Base-by-base conservation (phyloP, 2,329 filamentous ascomycete species). In the Apiospora malaysiana region DNA sequence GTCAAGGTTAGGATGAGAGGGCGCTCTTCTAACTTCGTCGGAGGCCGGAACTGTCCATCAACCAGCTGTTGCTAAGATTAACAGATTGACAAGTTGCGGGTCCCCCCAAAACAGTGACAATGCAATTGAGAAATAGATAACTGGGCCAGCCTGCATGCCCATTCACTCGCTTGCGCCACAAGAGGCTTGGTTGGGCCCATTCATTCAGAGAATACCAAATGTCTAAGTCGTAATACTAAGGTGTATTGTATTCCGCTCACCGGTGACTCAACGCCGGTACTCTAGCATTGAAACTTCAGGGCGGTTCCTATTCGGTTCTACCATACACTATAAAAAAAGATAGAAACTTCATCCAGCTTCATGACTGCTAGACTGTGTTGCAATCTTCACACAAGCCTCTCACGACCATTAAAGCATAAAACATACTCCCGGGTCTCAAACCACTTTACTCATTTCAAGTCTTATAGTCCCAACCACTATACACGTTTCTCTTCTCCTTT, bases 41-140 rank as follows among this genome's bases (percentile, higher is more conserved):
- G 56, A 63, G 56, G 32, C 32, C 56, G 32, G 56, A 63, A 63
- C 32, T 63, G 56, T 59, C 49, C 27, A 56, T 56, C 10, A 16
- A 18, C 51, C 51, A 59, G 49, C 49, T 27, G 23, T 16, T 37
- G 51, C 51, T n/a, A 40, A 63, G 56, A n/a, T 63, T 63, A 32
- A 32, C 32, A 18, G 27, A n/a, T 63, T 63, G 18, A 32, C 32
- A 18, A 16, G 2, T 63, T 40, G 2, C 16, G 16, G 16, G 25
- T 21, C 40, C 40, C 40, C 40, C 16, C 32, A 32, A 32, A 45
- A 1, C 42, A 45, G 32, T 32, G 40, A 45, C 16, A 16, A 23
- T 63, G 21, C 8, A 40, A 12, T n/a, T 37, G 21, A 21, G 9
- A 18, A 56, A 56, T 27, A 32, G 18, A 56, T 56, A 56, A 56